Conservation (phyloP, 2,329 filamentous ascomycete genomes). For the Fonsecaea nubica region DNA sequence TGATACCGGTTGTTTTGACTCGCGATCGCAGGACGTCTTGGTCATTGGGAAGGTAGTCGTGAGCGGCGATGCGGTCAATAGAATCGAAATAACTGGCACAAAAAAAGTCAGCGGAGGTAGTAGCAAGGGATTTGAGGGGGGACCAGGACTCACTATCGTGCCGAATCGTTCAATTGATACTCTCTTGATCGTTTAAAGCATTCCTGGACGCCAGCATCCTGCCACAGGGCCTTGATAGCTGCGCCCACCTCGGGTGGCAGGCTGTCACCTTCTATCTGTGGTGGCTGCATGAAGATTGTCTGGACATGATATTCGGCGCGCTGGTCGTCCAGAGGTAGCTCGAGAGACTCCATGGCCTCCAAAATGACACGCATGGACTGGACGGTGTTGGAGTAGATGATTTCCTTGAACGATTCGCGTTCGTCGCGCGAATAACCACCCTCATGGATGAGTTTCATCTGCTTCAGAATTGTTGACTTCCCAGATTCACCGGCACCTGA, state of each 20-base stretch:
- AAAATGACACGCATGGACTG: constrained; percentile 74
- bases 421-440: constrained; percentile 95
- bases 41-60: constrained; percentile 93
- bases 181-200: constrained; percentile 95
- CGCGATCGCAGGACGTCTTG: constrained; percentile 93
- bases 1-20: constrained; percentile 98
- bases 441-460: constrained; percentile 99
- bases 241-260: constrained; percentile 92
- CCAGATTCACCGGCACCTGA: constrained; percentile 96
- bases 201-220: constrained; percentile 88
- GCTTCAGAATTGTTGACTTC: constrained; percentile 92
- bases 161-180: constrained; percentile 95
- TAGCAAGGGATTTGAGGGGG: neutral
- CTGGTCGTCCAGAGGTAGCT: constrained; percentile 85
- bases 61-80: constrained; percentile 85
- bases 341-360: constrained; percentile 72
- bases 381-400: constrained; percentile 74
- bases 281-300: constrained; percentile 98
- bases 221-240: constrained; percentile 91
- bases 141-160: constrained; percentile 77
- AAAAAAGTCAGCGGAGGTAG: constrained; percentile 46
- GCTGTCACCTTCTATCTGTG: constrained; percentile 93
- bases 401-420: constrained; percentile 73
- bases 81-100: constrained; percentile 86
- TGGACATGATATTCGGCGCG: constrained; percentile 96